Evolutionary conservation across 2,329 filamentous ascomycete genomes (phyloP).

Genomic region (Coniochaeta sp.): DNA sequence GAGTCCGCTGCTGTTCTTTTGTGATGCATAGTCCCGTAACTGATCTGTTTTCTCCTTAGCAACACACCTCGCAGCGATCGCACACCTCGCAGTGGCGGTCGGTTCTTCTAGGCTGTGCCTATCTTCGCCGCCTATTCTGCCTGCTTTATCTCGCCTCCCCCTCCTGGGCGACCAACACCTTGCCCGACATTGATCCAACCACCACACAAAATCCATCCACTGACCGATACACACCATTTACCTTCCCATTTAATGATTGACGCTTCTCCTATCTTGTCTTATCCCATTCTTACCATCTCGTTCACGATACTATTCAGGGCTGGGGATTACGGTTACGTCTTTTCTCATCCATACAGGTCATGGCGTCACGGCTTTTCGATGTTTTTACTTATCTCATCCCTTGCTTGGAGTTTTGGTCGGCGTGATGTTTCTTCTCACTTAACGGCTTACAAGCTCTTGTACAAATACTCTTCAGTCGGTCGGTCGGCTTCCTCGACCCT

Average conservation of each 20-base stretch:
- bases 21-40: not conserved
- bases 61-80: slow-evolving; percentile 27
- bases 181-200: not conserved
- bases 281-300: slow-evolving; percentile 1
- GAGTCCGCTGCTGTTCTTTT: slow-evolving; percentile 21
- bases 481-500: not conserved
- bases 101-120: slow-evolving; percentile 21
- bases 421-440: not conserved
- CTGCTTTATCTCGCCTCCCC: slow-evolving; percentile 2
- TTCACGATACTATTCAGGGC: not conserved
- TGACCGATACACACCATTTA: not conserved
- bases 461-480: not conserved
- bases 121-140: not conserved
- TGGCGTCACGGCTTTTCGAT: not conserved
- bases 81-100: slow-evolving; percentile 38
- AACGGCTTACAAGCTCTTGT: not conserved
- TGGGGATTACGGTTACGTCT: not conserved
- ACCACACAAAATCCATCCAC: not conserved
- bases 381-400: not conserved
- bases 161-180: not conserved
- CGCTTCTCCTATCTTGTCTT: not conserved
- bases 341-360: not conserved
- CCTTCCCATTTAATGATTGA: not conserved
- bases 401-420: not conserved
- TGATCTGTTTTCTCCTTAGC: slow-evolving; percentile 6